phyloP scores from a whole-genome alignment of 768 basidiomycete genomes.

The Pleurotus platypus region DNA sequence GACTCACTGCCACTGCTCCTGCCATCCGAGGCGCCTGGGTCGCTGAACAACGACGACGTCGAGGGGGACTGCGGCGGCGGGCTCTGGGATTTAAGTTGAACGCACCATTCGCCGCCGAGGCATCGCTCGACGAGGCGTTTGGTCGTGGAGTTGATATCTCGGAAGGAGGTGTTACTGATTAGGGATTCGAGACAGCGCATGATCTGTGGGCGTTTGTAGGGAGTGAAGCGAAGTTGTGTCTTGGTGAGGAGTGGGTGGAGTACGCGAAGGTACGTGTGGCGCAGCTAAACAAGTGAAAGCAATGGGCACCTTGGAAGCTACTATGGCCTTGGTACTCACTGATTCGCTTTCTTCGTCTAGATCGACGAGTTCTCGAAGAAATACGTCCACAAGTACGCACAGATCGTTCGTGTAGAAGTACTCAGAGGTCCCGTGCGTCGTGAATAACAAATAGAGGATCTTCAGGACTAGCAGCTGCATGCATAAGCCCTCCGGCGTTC shows the following conservation, averaged over 20 bases:
- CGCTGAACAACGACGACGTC: conserved; percentile 1
- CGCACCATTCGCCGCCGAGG: conserved; percentile 83
- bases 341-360: conserved; percentile 93
- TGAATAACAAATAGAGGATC: conserved; percentile 91
- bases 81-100: conserved; percentile 48
- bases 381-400: conserved; percentile 94
- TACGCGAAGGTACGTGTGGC: conserved; percentile 96
- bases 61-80: conserved; percentile 14
- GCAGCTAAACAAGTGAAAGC: conserved; percentile 46
- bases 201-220: conserved; percentile 92
- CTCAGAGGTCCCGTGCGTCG: conserved; percentile 87
- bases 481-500: conserved; percentile 86
- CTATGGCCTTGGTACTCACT: conserved; percentile 40
- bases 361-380: conserved; percentile 89
- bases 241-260: conserved; percentile 92
- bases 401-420: conserved; percentile 99
- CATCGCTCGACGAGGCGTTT: conserved; percentile 90
- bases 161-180: conserved; percentile 66
- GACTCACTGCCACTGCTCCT: too few species aligned
- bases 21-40: background rate
- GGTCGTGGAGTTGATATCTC: conserved; percentile 84
- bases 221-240: conserved; percentile 80
- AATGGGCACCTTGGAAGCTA: background rate
- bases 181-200: conserved; percentile 79
- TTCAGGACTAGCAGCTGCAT: conserved; percentile 95